Evolutionary conservation across 208 protist species (phyloP), one percentile per base, ranked within the genome.

Genomic region (Phytomonas sp.): DNA sequence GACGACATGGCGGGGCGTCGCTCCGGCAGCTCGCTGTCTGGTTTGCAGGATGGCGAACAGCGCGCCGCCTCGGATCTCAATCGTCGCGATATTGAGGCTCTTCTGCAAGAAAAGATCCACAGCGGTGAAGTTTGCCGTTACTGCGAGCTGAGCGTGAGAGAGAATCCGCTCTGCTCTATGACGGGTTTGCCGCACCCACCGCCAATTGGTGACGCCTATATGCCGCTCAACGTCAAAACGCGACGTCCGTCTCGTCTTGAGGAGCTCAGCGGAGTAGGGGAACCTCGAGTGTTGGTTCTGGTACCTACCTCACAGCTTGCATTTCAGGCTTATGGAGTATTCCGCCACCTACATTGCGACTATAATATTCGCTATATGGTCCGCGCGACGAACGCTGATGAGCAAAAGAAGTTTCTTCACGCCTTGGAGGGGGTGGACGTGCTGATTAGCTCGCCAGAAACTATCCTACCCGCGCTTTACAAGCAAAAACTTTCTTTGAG

Each of bases 121-220:
- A 67, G 67, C 15, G 84, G 85, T 1, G 87, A 93, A 74, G 78
- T 95, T 17, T 96, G 91, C 62, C 79, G 79, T 13, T 96, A 94
- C 71, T 96, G 91, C 68, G 91, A 93, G 74, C 77, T 96, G 15
- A 76, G 71, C 60, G 70, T 86, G 28, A 59, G 62, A 0, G 76
- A 84, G 53, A 67, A 67, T 0, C 78, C 66, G 4, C 61, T 96
- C 23, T 96, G 91, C 62, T 84, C 88, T 29, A 80, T 91, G 75
- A 96, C 91, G 0, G 91, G 91, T 60, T 70, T 80, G 23, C 72
- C 79, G 30, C 91, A 96, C 70, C 81, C 84, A 0, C 67, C 71
- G 5, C 80, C 77, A 51, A 31, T 43, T 2, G 23, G 30, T 3
- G 15, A 68, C 23, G 30, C 36, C 43, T 46, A 76, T 20, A 56